Base-by-base conservation (phyloP, 176 grass and related monocot genomes). In the Carex cristatella region DNA sequence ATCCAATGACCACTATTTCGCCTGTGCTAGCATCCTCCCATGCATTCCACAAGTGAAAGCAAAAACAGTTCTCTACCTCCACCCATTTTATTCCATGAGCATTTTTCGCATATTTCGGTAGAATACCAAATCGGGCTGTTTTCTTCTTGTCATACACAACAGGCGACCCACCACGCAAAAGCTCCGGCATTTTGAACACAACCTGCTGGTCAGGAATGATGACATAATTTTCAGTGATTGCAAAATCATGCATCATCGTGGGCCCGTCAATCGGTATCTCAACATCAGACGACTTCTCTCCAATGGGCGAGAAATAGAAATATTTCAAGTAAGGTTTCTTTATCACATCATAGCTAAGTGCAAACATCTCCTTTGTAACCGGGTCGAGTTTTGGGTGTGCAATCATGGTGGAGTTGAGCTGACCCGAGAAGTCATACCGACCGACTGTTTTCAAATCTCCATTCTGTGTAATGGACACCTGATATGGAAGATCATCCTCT, bases 31-130 rank as follows among this genome's bases (percentile, higher is more conserved):
- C 79, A 57, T 95, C 96, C 85, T 95, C 96, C 96, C 93, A 98
- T n/a, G 92, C 89, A 89, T 98, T 98, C 95, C 95, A 98, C 2
- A 98, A 87, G 82, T 98, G 95, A 85, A 98, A 98, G 84, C 92
- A 94, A 84, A 98, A 98, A 88, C 92, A 98, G 61, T 86, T 88
- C 2, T 88, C 92, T 0, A 98, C 93, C 18, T 98, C 89, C 10
- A 98, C 87, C 96, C 96, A 98, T 55, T 12, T 63, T 23, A 98
- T 85, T 84, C 80, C 61, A 27, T 88, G 85, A 40, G 89, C 83
- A 69, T 88, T 68, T 49, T 86, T 3, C 6, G 91, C 87, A 53
- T 88, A 87, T 86, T 95, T 98, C 0, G 93, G 91, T 0, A 98
- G 88, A 54, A 98, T 79, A 0, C 91, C 93, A 69, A 98, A 95